Evolutionary conservation across 768 basidiomycete genomes (phyloP).

Genomic region (Trametes elegans): DNA sequence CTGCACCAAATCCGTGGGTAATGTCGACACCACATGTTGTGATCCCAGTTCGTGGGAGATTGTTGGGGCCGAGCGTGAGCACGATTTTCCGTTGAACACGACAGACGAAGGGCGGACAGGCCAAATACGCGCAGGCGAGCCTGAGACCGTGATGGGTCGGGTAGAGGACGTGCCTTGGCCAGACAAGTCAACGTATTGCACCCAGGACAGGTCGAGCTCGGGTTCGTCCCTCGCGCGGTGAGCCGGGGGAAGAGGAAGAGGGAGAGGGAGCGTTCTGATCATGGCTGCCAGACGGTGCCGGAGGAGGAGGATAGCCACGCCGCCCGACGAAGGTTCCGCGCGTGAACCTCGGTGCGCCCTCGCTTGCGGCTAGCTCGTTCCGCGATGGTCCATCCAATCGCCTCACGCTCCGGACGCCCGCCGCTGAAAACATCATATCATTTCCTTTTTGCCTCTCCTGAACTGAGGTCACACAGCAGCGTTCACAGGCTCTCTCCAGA

Average conservation of each 20-base stretch:
- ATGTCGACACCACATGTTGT: neutral
- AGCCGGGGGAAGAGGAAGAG: no score
- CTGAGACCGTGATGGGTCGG: neutral
- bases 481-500: constrained; percentile 8
- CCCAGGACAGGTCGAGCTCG: neutral
- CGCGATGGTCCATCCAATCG: constrained; percentile 11
- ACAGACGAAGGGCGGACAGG: neutral
- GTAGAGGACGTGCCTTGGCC: constrained; percentile 7
- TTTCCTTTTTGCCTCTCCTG: neutral
- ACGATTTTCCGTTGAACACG: neutral
- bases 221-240: no score
- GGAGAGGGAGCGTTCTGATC: constrained; percentile 1
- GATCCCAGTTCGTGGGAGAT: constrained; percentile 4
- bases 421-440: constrained; percentile 14
- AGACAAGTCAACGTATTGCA: neutral
- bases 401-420: constrained; percentile 1
- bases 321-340: constrained; percentile 12
- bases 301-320: constrained; percentile 17
- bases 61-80: neutral
- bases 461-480: constrained; percentile 1
- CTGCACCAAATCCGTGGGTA: neutral
- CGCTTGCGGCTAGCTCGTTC: constrained; percentile 11
- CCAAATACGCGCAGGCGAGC: neutral
- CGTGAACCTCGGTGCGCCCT: constrained; percentile 19
- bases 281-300: constrained; percentile 11